Base-by-base conservation (phyloP, 805 yeast species). In the Saccharomyces cerevisiae region DNA sequence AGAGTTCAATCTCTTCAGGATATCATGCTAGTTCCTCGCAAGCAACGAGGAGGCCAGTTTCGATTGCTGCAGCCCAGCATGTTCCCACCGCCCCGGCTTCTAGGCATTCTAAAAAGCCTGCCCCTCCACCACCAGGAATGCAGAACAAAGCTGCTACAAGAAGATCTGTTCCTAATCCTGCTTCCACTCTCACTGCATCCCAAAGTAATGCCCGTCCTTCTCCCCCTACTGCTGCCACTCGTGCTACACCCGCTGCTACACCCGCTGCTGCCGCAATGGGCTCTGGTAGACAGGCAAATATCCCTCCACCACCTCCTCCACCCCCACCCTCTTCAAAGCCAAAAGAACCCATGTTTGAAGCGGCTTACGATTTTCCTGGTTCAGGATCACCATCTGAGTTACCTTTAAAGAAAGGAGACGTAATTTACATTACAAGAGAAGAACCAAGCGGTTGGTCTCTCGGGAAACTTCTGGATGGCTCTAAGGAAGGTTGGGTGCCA, bases 361-460 rank as follows among this genome's bases (percentile, higher is more conserved):
- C 96, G 0, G 81, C 89, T 43, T 92, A 87, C 67, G 97, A 90
- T 61, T 92, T 87, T 70, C 86, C 84, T 21, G 97, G 97, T 6
- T 80, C 90, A 1, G 94, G 92, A n/a, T 79, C 85, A 13, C 85
- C 96, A 0, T 84, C 94, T 8, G 90, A 84, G 62, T 75, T 91
- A 55, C 89, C 97, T 6, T 76, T 92, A 43, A 72, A 77, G 4
- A 87, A 85, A 63, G 96, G 87, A 55, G 87, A 87, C 48, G 74
- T 89, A 48, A 83, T 92, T 41, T 82, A 82, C 57, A 81, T 94
- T 31, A 73, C 83, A 2, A 84, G 80, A 64, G 82, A 85, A 59
- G 88, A 85, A 54, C 83, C 84, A 49, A 91, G 88, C 57, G 96
- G 97, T n/a, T 94, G 99, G 99, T 92, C 96, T 62, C 76, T 94